These are phyloP conservation scores for Umbelopsis isabellina DNA, from an alignment of 192 early-diverging fungal species.

Conservation along the genomic window DNA sequence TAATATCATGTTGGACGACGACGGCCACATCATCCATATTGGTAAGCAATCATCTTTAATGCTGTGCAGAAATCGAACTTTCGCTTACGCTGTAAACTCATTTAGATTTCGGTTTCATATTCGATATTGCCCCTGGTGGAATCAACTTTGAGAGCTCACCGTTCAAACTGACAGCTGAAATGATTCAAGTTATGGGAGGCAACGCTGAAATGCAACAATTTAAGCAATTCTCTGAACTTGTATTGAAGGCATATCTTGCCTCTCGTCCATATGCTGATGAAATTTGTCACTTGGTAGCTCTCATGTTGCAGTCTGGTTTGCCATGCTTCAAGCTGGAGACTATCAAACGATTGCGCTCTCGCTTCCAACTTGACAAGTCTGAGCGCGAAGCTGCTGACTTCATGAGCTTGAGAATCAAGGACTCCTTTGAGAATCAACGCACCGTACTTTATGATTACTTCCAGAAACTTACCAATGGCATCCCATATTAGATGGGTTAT, in stretches of 20 bases:
- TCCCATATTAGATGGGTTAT: too few species aligned
- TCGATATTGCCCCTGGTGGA: constrained; percentile 98
- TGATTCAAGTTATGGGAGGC: constrained; percentile 97
- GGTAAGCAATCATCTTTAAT: constrained; percentile 46
- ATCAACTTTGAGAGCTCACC: constrained; percentile 94
- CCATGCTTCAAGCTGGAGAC: constrained; percentile 99
- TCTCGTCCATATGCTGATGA: constrained; percentile 89
- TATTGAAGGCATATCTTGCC: constrained; percentile 91
- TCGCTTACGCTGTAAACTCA: not conserved
- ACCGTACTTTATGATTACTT: constrained; percentile 84
- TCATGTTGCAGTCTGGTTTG: constrained; percentile 96
- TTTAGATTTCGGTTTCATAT: constrained; percentile 96
- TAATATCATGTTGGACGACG: constrained; percentile 98
- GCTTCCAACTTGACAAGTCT: constrained; percentile 89
- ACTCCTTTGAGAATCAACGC: constrained; percentile 92
- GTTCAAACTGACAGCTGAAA: constrained; percentile 98
- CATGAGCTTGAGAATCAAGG: constrained; percentile 87
- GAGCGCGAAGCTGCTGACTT: constrained; percentile 94
- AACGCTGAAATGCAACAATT: constrained; percentile 78
- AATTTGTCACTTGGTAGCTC: constrained; percentile 83
- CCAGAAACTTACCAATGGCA: constrained; percentile 81
- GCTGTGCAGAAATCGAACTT: too few species aligned
- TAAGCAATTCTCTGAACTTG: constrained; percentile 86
- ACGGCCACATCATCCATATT: constrained; percentile 97
- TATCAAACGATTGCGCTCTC: constrained; percentile 75